Base-by-base conservation (phyloP, 2,329 filamentous ascomycete species). In the Epichloe coenophiala region DNA sequence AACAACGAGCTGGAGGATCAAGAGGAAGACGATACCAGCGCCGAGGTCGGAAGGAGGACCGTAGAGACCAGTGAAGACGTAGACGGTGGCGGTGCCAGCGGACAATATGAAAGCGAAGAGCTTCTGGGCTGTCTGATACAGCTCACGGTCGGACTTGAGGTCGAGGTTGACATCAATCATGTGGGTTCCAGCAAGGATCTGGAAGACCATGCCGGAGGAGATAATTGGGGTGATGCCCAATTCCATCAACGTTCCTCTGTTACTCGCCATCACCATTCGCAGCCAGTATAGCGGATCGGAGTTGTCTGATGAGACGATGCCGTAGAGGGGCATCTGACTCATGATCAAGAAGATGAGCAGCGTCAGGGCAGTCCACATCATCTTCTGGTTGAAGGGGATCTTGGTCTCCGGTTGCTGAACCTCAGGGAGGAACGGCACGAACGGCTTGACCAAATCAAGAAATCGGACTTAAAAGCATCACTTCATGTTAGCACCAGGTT, bases 91-190 rank as follows among this genome's bases (percentile, higher is more conserved):
- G 69, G 95, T 95, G 61, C 93, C 93, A 71, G 95, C 93, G 57
- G 91, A 95, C 61, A 98, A 81, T 68, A 98, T 94, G 66, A 98
- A 95, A 61, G 93, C 93, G 64, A 95, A 91, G 58, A 95, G 86
- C 78, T 98, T 98, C 80, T 98, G 93, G 51, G 94, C 93, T 57
- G 91, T 98, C 78, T 98, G 93, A 82, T 98, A 98, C 58, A 98
- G 84, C 78, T 98, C 93, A 73, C 93, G 93, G 73, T 98, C 93
- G 71, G 91, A 93, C 81, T 98, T 98, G 72, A 97, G 84, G 79
- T 98, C 93, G 64, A 98, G 87, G 81, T 98, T 97, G 78, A 98
- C 91, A 70, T 98, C 93, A 73, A 98, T 97, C 76, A 97, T 86
- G 80, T 98, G 93, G 70, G 93, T 98, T 67, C 93, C 93, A 66